A percentile compares a stretch with the other conserved stretches of the same genome.
Conservation (phyloP, 2,329 filamentous ascomycete species). For the Sclerotinia subarctica region DNA sequence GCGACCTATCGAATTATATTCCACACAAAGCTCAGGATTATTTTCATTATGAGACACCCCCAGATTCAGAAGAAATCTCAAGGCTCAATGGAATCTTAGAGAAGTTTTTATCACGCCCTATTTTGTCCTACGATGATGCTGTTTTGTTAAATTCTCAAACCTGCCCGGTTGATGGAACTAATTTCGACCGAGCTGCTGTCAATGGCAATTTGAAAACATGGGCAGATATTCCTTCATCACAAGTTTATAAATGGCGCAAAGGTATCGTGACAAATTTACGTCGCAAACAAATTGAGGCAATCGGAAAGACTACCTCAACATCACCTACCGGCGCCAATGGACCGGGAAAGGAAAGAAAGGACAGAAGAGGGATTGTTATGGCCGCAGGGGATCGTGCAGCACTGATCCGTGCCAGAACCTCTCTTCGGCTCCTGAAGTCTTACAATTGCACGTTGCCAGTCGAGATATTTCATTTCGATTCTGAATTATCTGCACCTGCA, state of each 20-base stretch:
- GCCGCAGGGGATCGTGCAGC: slow-evolving; percentile 26
- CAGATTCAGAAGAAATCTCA: background rate
- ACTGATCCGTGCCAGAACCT: slow-evolving; percentile 25
- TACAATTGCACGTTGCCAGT: slow-evolving; percentile 29
- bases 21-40: slow-evolving; percentile 12
- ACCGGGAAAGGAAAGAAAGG: background rate
- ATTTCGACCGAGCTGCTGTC: slow-evolving; percentile 24
- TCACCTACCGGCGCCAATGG: background rate
- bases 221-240: slow-evolving; percentile 23
- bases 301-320: slow-evolving; percentile 14
- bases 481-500: slow-evolving; percentile 21
- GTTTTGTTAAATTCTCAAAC: slow-evolving; percentile 22
- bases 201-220: slow-evolving; percentile 23
- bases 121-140: slow-evolving; percentile 24
- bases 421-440: slow-evolving; percentile 25
- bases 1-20: slow-evolving; percentile 6
- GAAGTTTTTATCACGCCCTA: slow-evolving; percentile 19
- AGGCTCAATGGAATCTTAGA: slow-evolving; percentile 10
- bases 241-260: slow-evolving; percentile 26
- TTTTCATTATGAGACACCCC: slow-evolving; percentile 1
- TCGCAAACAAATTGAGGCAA: slow-evolving; percentile 6
- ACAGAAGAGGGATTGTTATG: slow-evolving; percentile 29
- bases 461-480: slow-evolving; percentile 29
- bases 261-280: slow-evolving; percentile 22
- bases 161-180: slow-evolving; percentile 26